Evolutionary conservation across 768 basidiomycete genomes (phyloP).

Genomic region (Clathrus columnatus): DNA sequence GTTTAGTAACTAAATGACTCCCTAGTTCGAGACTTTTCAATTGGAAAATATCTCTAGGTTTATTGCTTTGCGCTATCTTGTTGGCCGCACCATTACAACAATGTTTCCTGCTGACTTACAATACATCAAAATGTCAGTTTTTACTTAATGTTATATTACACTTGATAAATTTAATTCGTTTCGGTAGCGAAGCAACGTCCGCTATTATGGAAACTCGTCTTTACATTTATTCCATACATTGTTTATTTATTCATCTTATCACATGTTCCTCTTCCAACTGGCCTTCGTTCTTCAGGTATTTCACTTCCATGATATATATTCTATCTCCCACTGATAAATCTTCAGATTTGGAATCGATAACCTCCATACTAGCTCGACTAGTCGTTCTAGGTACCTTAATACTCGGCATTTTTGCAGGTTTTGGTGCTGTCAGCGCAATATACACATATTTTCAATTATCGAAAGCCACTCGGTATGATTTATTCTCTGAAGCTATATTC

Average conservation of each 20-base stretch:
- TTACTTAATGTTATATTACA: neutral
- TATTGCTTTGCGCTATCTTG: constrained; percentile 33
- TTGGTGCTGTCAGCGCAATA: constrained; percentile 46
- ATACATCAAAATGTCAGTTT: constrained; percentile 1
- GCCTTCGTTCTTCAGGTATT: neutral
- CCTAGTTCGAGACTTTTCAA: constrained; percentile 53
- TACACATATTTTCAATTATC: constrained; percentile 6
- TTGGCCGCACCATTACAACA: constrained; percentile 11
- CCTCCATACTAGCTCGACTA: constrained; percentile 49
- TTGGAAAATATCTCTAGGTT: constrained; percentile 58
- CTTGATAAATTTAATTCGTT: neutral
- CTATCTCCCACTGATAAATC: neutral
- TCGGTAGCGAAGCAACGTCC: neutral
- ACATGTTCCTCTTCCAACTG: constrained; percentile 53
- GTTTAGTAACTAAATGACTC: neutral
- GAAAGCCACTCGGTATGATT: constrained; percentile 3
- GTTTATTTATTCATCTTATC: constrained; percentile 54
- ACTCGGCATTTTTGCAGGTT: constrained; percentile 73
- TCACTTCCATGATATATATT: constrained; percentile 23
- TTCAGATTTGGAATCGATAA: constrained; percentile 30
- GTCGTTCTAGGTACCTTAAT: constrained; percentile 70
- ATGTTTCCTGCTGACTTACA: constrained; percentile 20
- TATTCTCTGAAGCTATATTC: neutral
- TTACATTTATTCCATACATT: constrained; percentile 42
- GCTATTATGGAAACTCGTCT: constrained; percentile 14